Evolutionary conservation across 2,329 filamentous ascomycete species (phyloP).

Genomic region (Dactylonectria estremocensis): DNA sequence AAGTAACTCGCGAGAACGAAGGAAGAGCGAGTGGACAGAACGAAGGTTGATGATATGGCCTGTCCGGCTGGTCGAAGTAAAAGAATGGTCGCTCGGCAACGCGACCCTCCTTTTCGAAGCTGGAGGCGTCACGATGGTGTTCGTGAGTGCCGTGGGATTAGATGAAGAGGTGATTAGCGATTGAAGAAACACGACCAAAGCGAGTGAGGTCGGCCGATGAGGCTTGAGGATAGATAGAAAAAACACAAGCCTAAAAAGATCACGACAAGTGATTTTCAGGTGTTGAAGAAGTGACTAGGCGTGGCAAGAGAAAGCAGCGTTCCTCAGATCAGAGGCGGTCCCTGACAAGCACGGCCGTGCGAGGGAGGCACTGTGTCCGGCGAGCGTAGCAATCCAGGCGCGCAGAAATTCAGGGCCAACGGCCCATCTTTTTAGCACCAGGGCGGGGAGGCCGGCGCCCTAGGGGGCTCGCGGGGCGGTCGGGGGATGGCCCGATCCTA

Average conservation of each 20-base stretch:
- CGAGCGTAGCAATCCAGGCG: neutral
- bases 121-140: slow-evolving; percentile 36
- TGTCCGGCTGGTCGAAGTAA: slow-evolving; percentile 36
- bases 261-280: slow-evolving; percentile 43
- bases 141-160: slow-evolving; percentile 33
- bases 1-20: slow-evolving; percentile 33
- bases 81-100: slow-evolving; percentile 49
- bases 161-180: slow-evolving; percentile 53
- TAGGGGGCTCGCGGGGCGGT: slow-evolving; percentile 34
- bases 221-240: slow-evolving; percentile 41
- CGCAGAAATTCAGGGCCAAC: slow-evolving; percentile 44
- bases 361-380: slow-evolving; percentile 43
- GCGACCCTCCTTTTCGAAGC: slow-evolving; percentile 48
- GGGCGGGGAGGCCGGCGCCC: slow-evolving; percentile 34
- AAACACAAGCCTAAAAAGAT: slow-evolving; percentile 34
- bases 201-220: slow-evolving; percentile 68
- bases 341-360: slow-evolving; percentile 29
- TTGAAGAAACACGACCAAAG: slow-evolving; percentile 65
- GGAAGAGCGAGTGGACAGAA: slow-evolving; percentile 38
- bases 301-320: slow-evolving; percentile 43
- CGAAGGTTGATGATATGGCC: slow-evolving; percentile 31
- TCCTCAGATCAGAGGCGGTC: slow-evolving; percentile 33
- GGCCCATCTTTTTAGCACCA: slow-evolving; percentile 45
- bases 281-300: slow-evolving; percentile 48
- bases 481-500: slow-evolving; percentile 33